A percentile compares a stretch with the other conserved stretches of the same genome.
These are phyloP conservation scores for Hemerocallis citrina DNA, from an alignment of 106 monocot species.

Conservation along the genomic window DNA sequence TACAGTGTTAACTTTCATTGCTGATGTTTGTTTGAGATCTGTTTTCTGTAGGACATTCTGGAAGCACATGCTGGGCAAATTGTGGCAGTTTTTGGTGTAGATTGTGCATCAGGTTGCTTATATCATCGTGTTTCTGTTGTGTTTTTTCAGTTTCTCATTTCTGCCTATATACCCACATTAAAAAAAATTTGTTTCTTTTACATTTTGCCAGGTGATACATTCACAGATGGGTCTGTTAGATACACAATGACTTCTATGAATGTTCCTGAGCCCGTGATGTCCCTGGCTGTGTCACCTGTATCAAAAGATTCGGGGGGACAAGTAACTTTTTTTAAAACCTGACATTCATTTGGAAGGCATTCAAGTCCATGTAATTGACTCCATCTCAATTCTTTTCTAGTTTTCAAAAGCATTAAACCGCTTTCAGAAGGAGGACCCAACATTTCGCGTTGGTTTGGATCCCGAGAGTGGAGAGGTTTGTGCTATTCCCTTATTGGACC, in stretches of 20 bases:
- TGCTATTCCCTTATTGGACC: not conserved
- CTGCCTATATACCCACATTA: too few relatives aligned
- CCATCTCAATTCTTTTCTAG: slow-evolving; percentile 20
- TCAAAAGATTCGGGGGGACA: slow-evolving; percentile 99
- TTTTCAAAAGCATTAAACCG: slow-evolving; percentile 99
- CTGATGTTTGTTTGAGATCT: not conserved
- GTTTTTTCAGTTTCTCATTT: not conserved
- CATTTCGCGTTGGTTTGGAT: slow-evolving; percentile 97
- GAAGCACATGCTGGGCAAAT: slow-evolving; percentile 98
- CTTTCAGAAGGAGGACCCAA: slow-evolving; percentile 95
- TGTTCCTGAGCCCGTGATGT: slow-evolving; percentile 99
- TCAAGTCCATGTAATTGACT: not conserved
- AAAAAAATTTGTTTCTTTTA: slow-evolving; percentile 3
- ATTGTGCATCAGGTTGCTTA: slow-evolving; percentile 87
- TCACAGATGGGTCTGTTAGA: slow-evolving; percentile 92
- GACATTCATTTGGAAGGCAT: not conserved
- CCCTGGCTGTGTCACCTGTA: slow-evolving; percentile 90
- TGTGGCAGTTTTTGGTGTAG: slow-evolving; percentile 98
- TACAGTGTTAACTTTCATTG: not conserved
- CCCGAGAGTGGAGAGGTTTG: slow-evolving; percentile 93
- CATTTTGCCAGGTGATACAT: slow-evolving; percentile 75
- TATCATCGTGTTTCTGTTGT: not conserved
- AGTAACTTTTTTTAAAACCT: slow-evolving; percentile 23
- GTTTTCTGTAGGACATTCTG: slow-evolving; percentile 76
- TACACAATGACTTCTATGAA: slow-evolving; percentile 99